Conservation (phyloP, 2,329 filamentous ascomycete species). For the Fusarium graminum region DNA sequence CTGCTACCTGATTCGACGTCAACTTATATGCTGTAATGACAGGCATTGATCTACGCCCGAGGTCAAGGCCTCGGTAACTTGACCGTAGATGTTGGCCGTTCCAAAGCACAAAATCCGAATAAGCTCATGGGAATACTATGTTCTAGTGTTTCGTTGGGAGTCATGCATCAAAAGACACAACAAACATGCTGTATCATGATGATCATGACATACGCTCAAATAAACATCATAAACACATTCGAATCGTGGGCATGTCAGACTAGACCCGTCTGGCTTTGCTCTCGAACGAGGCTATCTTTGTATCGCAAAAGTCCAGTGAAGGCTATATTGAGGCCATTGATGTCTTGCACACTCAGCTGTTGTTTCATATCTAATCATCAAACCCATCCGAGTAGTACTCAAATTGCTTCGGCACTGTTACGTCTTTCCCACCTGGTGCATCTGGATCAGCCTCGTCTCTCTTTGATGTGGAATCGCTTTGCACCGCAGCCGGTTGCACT, state of each 20-base stretch:
- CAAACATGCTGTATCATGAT: neutral
- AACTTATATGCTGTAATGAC: too few species aligned
- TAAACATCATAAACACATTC: neutral
- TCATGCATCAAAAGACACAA: too few species aligned
- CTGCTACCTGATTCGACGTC: too few species aligned
- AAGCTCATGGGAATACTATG: neutral
- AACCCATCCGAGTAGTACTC: slow-evolving; percentile 54
- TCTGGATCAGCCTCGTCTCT: slow-evolving; percentile 47
- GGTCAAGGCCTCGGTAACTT: too few species aligned
- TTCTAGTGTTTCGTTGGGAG: neutral
- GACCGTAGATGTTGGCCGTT: neutral
- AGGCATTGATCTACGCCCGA: too few species aligned
- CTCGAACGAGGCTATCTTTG: neutral
- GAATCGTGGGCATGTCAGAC: neutral
- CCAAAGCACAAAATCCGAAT: neutral
- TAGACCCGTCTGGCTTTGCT: neutral
- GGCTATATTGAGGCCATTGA: neutral
- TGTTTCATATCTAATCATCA: slow-evolving; percentile 31
- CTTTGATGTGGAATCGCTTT: neutral
- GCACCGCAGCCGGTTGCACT: neutral
- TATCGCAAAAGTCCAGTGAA: neutral
- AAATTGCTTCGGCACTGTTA: slow-evolving; percentile 50
- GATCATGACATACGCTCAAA: neutral
- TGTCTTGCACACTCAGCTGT: neutral
- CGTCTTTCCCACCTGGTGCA: slow-evolving; percentile 44